Percentiles rank a stretch among this genome's conserved stretches.
Conservation (phyloP, 139 green algal genomes). For the Desmodesmus armatus region DNA sequence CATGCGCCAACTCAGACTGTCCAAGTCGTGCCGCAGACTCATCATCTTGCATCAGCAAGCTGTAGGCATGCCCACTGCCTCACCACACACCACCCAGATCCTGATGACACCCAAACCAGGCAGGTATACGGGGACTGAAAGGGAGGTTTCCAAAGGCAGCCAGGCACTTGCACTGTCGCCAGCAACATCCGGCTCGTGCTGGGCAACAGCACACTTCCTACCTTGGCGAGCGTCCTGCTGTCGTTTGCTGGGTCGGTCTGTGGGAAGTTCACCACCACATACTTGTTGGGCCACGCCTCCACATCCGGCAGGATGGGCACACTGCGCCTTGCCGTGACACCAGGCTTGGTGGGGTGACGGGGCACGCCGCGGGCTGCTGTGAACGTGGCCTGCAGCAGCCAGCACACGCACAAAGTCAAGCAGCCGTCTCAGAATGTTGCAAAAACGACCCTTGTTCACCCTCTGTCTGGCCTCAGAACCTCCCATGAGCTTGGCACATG, state of each 20-base stretch:
- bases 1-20: too few species aligned
- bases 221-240: slow-evolving; percentile 27
- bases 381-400: slow-evolving; percentile 62
- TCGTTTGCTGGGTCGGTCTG: slow-evolving; percentile 32
- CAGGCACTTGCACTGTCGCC: too few species aligned
- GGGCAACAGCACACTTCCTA: not conserved
- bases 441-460: not conserved
- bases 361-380: slow-evolving; percentile 52
- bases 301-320: slow-evolving; percentile 57
- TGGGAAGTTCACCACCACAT: slow-evolving; percentile 24
- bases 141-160: too few species aligned
- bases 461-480: not conserved
- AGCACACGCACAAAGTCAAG: not conserved
- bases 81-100: too few species aligned
- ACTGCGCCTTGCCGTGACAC: slow-evolving; percentile 53
- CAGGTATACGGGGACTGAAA: too few species aligned
- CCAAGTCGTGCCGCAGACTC: too few species aligned
- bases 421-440: not conserved
- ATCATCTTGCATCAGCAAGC: too few species aligned
- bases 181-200: not conserved
- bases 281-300: slow-evolving; percentile 38
- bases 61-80: too few species aligned
- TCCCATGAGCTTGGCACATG: too few species aligned
- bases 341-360: slow-evolving; percentile 59
- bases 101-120: too few species aligned